Percentiles rank a stretch among this genome's conserved stretches.
These are phyloP conservation scores for Ambrosia artemisiifolia DNA, from an alignment of 129 eudicot genomes.

Conservation along the genomic window DNA sequence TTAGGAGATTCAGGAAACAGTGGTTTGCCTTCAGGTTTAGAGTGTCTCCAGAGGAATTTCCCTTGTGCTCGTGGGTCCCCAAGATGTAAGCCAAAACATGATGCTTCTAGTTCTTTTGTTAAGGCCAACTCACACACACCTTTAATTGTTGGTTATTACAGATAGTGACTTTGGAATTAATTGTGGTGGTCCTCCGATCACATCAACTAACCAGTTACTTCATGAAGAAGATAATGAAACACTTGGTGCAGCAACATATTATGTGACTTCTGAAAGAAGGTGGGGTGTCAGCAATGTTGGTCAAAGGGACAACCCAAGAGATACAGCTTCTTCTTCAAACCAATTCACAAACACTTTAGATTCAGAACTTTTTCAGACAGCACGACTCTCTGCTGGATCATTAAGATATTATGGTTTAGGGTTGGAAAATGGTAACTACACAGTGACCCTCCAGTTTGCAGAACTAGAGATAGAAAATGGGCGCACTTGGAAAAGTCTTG, in stretches of 20 bases:
- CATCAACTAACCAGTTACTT: constrained; percentile 27
- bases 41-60: constrained; percentile 69
- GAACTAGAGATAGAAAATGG: constrained; percentile 47
- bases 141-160: constrained; percentile 20
- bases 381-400: constrained; percentile 78
- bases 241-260: constrained; percentile 68
- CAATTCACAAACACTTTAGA: constrained; percentile 58
- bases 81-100: constrained; percentile 46
- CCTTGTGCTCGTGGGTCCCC: constrained; percentile 67
- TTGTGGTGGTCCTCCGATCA: constrained; percentile 63
- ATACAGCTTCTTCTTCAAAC: constrained; percentile 21
- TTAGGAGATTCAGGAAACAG: constrained; percentile 40
- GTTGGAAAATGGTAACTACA: constrained; percentile 78
- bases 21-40: constrained; percentile 48
- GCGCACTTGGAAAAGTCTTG: constrained; percentile 54
- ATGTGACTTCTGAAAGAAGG: constrained; percentile 39
- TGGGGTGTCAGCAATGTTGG: constrained; percentile 96
- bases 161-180: constrained; percentile 70
- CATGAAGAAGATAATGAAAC: constrained; percentile 49
- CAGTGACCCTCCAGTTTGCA: constrained; percentile 65
- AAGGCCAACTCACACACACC: background rate
- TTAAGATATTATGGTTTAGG: constrained; percentile 88
- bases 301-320: constrained; percentile 33
- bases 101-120: background rate
- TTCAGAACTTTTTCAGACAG: constrained; percentile 63